Conservation (phyloP, 331 rosid species). For the Quercus phellos region DNA sequence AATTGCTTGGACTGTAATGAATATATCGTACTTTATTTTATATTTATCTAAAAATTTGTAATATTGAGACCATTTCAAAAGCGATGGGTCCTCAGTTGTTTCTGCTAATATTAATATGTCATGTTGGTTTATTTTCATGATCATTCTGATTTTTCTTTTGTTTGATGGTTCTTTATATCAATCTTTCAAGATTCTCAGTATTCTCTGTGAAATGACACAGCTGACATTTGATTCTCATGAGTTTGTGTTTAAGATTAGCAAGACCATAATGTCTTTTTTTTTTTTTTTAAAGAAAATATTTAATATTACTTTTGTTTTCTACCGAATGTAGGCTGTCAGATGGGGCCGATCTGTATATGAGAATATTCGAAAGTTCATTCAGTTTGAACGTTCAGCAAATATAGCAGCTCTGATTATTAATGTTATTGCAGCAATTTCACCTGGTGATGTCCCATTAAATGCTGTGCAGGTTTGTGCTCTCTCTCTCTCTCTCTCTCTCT, state of each 20-base stretch:
- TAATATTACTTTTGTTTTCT: background rate
- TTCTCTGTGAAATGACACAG: background rate
- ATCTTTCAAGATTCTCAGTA: background rate
- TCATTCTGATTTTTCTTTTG: background rate
- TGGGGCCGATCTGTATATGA: background rate
- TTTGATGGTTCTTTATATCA: background rate
- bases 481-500: background rate
- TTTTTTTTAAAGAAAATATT: too few relatives aligned
- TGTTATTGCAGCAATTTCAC: background rate
- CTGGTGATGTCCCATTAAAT: background rate
- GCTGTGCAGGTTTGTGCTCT: slow-evolving; percentile 76
- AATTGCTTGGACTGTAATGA: background rate
- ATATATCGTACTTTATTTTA: background rate
- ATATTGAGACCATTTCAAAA: background rate
- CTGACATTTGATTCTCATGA: background rate
- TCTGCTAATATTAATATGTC: background rate
- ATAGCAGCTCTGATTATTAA: slow-evolving; percentile 62
- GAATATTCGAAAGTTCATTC: slow-evolving; percentile 84
- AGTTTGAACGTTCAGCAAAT: slow-evolving; percentile 90
- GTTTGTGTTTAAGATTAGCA: background rate
- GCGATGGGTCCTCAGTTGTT: background rate
- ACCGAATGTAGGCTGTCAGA: background rate
- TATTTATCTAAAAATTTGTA: background rate
- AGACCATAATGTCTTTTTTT: background rate
- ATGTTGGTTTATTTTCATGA: background rate